These are phyloP conservation scores for Cicer judaicum DNA, from an alignment of 306 rosid genomes.

Conservation along the genomic window DNA sequence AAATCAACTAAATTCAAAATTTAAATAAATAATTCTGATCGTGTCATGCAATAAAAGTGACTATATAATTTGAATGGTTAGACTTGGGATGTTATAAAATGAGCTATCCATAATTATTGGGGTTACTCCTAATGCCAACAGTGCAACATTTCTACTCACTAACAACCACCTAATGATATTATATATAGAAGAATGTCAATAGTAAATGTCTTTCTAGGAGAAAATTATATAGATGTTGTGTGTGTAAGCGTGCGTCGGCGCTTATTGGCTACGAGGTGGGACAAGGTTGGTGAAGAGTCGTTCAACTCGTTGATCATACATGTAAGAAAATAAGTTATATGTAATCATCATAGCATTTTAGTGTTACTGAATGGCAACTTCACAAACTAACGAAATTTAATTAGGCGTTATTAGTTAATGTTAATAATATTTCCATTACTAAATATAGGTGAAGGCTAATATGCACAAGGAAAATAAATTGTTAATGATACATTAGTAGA, in stretches of 20 bases:
- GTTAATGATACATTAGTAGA: too few species aligned
- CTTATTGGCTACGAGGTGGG: slow-evolving; percentile 46
- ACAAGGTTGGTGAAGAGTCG: slow-evolving; percentile 70
- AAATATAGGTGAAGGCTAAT: too few species aligned
- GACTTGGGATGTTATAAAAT: too few species aligned
- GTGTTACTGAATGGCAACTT: background rate
- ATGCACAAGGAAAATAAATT: too few species aligned
- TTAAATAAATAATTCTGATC: too few species aligned
- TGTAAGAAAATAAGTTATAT: background rate
- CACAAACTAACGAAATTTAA: background rate
- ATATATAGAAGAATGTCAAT: slow-evolving; percentile 32
- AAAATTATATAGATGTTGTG: background rate
- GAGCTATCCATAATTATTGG: slow-evolving; percentile 33
- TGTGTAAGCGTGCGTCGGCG: background rate
- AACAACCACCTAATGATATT: slow-evolving; percentile 63
- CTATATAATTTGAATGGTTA: too few species aligned
- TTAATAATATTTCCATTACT: too few species aligned
- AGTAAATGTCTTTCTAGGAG: background rate
- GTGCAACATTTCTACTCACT: slow-evolving; percentile 60
- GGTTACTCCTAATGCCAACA: slow-evolving; percentile 50
- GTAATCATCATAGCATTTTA: background rate
- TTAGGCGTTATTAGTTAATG: background rate
- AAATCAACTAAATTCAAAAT: too few species aligned
- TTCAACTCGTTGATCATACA: slow-evolving; percentile 67
- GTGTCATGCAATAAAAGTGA: too few species aligned